Percentiles rank a stretch among this genome's conserved stretches.
Conservation (phyloP, 306 rosid species). For the Sicyos baderoa region DNA sequence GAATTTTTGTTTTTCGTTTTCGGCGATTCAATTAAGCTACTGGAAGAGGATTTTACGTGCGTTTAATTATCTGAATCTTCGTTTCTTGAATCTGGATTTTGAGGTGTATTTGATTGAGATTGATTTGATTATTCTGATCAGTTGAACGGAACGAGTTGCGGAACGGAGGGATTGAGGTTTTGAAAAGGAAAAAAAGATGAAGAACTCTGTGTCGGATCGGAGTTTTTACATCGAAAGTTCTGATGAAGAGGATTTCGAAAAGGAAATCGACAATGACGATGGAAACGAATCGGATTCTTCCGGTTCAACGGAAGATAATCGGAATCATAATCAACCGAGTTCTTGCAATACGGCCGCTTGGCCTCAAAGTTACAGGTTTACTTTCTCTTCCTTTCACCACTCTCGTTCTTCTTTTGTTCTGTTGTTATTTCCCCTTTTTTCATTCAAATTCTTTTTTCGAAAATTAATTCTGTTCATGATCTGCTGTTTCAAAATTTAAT, state of each 20-base stretch:
- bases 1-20: background rate
- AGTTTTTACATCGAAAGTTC: conserved; percentile 75
- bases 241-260: conserved; percentile 59
- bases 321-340: conserved; percentile 47
- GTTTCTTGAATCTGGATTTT: background rate
- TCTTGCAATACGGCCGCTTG: conserved; percentile 62
- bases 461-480: too few species aligned
- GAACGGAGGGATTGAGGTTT: background rate
- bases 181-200: conserved; percentile 35
- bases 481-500: too few species aligned
- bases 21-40: background rate
- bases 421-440: background rate
- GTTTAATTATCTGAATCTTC: background rate
- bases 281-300: conserved; percentile 82
- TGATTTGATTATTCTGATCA: background rate
- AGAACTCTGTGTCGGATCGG: conserved; percentile 64
- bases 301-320: conserved; percentile 41
- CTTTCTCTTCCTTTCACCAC: conserved; percentile 5
- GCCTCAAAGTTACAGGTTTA: conserved; percentile 97
- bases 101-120: background rate
- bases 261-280: conserved; percentile 43
- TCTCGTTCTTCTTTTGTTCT: background rate
- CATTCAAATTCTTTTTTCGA: background rate
- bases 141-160: background rate
- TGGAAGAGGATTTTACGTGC: background rate